Conservation (phyloP, 164 flowering plant genomes). For the Magnolia kwangsiensis region DNA sequence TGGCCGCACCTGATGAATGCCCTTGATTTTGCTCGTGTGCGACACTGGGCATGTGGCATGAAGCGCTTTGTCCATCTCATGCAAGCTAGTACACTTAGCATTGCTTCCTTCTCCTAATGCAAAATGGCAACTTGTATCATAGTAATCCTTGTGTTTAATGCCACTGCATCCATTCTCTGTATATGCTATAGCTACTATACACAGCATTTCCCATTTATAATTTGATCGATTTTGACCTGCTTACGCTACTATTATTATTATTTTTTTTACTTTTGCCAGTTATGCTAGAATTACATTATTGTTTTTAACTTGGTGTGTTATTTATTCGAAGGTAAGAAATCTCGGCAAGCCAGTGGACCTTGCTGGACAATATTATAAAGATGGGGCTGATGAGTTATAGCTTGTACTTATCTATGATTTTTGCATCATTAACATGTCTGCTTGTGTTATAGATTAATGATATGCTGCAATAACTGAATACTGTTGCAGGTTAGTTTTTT, state of each 20-base stretch:
- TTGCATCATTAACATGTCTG: not conserved
- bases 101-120: not conserved
- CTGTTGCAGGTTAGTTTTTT: slow-evolving; percentile 78
- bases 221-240: not conserved
- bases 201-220: not conserved
- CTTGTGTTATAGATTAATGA: not conserved
- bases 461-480: slow-evolving; percentile 5
- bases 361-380: slow-evolving; percentile 85
- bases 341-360: slow-evolving; percentile 98
- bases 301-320: slow-evolving; percentile 1
- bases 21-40: not conserved
- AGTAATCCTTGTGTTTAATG: not conserved
- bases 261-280: not conserved
- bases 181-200: not conserved
- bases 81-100: not conserved
- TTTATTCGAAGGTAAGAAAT: slow-evolving; percentile 67
- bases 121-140: not conserved
- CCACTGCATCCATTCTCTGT: not conserved
- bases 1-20: no score
- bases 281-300: slow-evolving; percentile 6
- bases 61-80: not conserved
- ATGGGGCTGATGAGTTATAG: slow-evolving; percentile 96
- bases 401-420: not conserved
- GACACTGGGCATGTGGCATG: not conserved
- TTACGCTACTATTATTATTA: not conserved